These are phyloP conservation scores for Metschnikowia koreensis DNA, from an alignment of 805 yeast species.

Conservation along the genomic window DNA sequence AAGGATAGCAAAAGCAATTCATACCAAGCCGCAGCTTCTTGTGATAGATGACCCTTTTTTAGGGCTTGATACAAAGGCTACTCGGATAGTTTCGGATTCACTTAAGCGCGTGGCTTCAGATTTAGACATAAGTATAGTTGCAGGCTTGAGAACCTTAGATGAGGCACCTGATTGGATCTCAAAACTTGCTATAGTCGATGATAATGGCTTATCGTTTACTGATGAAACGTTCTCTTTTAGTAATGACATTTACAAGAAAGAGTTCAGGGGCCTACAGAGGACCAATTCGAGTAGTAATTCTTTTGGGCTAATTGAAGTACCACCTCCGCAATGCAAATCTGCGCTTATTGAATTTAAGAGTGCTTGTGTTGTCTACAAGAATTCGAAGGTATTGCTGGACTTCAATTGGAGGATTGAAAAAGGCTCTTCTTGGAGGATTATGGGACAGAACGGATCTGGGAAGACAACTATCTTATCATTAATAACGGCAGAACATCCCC, in stretches of 20 bases:
- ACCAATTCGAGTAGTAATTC: not conserved
- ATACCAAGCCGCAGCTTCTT: constrained; percentile 61
- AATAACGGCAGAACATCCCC: constrained; percentile 94
- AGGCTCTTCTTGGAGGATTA: constrained; percentile 85
- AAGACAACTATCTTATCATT: constrained; percentile 84
- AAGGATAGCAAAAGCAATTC: constrained; percentile 71
- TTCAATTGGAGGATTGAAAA: constrained; percentile 63
- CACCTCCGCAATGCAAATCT: not conserved
- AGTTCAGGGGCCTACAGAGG: not conserved
- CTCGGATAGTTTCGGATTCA: constrained; percentile 55
- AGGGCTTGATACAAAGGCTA: constrained; percentile 81
- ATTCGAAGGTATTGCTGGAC: constrained; percentile 54
- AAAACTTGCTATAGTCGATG: constrained; percentile 61
- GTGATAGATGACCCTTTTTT: constrained; percentile 89
- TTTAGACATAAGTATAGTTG: constrained; percentile 54
- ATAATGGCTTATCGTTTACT: constrained; percentile 46
- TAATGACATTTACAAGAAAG: not conserved
- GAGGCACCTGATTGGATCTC: constrained; percentile 76
- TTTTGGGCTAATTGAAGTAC: not conserved
- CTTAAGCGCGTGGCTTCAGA: constrained; percentile 32
- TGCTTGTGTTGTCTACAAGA: constrained; percentile 66
- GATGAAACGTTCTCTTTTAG: constrained; percentile 40
- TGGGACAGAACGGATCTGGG: constrained; percentile 91
- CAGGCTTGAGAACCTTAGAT: constrained; percentile 80
- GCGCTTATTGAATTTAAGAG: constrained; percentile 48